Evolutionary conservation across 164 flowering plant species (phyloP).

Genomic region (Sedum album): DNA sequence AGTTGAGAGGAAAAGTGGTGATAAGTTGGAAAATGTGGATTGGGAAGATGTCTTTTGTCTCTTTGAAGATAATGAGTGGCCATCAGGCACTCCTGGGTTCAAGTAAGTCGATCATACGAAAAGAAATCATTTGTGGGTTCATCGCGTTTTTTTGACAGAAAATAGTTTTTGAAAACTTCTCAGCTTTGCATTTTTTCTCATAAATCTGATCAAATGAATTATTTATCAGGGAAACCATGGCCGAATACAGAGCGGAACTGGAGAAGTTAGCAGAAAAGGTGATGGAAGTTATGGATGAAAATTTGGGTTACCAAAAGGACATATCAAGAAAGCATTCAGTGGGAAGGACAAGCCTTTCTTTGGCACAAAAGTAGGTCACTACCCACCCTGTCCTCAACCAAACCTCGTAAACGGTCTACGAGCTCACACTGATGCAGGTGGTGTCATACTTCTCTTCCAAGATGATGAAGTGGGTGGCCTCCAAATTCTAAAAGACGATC

Average conservation of each 20-base stretch:
- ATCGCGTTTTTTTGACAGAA: too few relatives aligned
- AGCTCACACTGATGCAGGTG: too few relatives aligned
- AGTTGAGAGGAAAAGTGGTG: constrained; percentile 28
- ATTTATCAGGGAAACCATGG: constrained; percentile 65
- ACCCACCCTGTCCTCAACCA: constrained; percentile 78
- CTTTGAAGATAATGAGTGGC: constrained; percentile 57
- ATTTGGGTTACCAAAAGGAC: constrained; percentile 63
- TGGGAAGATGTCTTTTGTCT: constrained; percentile 66
- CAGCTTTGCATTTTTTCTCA: not conserved
- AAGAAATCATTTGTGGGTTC: not conserved
- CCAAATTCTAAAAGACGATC: constrained; percentile 66
- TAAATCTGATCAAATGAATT: not conserved
- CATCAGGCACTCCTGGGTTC: constrained; percentile 41
- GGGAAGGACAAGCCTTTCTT: constrained; percentile 44
- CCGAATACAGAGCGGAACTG: constrained; percentile 60
- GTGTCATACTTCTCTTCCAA: too few relatives aligned
- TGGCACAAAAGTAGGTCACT: constrained; percentile 93
- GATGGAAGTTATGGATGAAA: constrained; percentile 91
- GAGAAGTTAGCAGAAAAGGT: constrained; percentile 57
- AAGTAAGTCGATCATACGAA: constrained; percentile 42
- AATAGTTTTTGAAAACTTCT: not conserved
- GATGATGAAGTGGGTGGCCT: constrained; percentile 71
- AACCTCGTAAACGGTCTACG: constrained; percentile 49
- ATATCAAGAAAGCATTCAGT: constrained; percentile 62
- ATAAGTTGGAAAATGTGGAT: constrained; percentile 44